Conservation (phyloP, 352 stramenopile species). For the Phytophthora podocarpi region DNA sequence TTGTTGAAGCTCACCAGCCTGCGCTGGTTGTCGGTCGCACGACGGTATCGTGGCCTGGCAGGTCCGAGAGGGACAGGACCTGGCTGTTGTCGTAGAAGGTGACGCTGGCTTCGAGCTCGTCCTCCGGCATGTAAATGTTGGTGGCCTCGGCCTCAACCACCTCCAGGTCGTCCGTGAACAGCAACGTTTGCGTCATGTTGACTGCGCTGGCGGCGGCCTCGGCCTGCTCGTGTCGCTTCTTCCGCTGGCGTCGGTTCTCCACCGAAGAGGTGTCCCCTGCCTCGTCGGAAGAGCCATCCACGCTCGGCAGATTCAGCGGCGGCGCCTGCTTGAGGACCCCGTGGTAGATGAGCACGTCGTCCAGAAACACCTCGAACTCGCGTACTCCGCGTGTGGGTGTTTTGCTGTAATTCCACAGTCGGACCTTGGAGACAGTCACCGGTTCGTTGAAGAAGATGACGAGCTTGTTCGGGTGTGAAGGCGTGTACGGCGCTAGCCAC, state of each 20-base stretch:
- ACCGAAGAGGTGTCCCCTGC: background rate
- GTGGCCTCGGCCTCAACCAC: conserved; percentile 55
- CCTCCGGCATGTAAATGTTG: conserved; percentile 68
- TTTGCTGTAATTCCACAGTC: conserved; percentile 91
- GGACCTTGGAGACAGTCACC: conserved; percentile 77
- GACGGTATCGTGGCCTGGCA: conserved; percentile 42
- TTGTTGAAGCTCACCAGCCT: no score
- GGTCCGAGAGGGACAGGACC: conserved; percentile 66
- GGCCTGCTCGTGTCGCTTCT: conserved; percentile 49
- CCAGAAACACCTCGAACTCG: conserved; percentile 85
- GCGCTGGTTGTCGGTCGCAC: conserved; percentile 57
- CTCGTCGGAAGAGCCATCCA: conserved; percentile 20
- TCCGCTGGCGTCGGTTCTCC: conserved; percentile 50
- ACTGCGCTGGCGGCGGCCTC: conserved; percentile 45
- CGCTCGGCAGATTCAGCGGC: conserved; percentile 33
- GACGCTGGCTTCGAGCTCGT: conserved; percentile 63
- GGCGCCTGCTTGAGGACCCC: conserved; percentile 53
- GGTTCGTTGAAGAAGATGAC: conserved; percentile 83
- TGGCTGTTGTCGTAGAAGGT: conserved; percentile 82
- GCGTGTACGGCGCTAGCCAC: conserved; percentile 74
- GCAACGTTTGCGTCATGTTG: conserved; percentile 69
- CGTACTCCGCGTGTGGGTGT: conserved; percentile 73
- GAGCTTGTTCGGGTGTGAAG: conserved; percentile 69
- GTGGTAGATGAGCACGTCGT: conserved; percentile 85
- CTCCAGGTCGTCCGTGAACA: conserved; percentile 77